Percentiles rank a stretch among this genome's conserved stretches.
Evolutionary conservation across 179 eudicot species (phyloP).

Genomic region (Silene vulgaris): DNA sequence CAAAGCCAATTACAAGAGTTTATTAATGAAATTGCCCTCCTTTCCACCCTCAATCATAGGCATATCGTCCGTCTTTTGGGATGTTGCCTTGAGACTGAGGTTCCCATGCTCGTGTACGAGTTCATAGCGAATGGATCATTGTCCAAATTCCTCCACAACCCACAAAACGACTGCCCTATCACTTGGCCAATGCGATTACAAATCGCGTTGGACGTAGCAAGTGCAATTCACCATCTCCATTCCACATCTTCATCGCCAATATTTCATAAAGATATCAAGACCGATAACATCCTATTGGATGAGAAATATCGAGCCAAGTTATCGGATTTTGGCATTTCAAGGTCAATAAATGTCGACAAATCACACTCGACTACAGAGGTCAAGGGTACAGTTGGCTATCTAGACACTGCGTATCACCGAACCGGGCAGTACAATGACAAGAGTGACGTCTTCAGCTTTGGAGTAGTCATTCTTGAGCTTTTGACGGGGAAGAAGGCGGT

Average conservation of each 20-base stretch:
- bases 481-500: conserved; percentile 44
- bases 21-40: conserved; percentile 47
- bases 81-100: conserved; percentile 51
- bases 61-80: conserved; percentile 51
- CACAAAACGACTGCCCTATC: conserved; percentile 29
- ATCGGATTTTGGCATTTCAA: conserved; percentile 38
- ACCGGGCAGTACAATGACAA: conserved; percentile 37
- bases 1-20: conserved; percentile 36
- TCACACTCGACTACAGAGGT: conserved; percentile 38
- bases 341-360: conserved; percentile 32
- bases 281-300: conserved; percentile 38
- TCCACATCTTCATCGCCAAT: conserved; percentile 28
- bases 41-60: conserved; percentile 48
- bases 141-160: conserved; percentile 32
- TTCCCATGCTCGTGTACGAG: conserved; percentile 48
- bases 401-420: conserved; percentile 38
- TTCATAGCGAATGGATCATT: conserved; percentile 44
- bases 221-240: conserved; percentile 35
- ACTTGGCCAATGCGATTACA: conserved; percentile 39
- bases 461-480: conserved; percentile 53
- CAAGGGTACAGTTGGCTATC: conserved; percentile 37
- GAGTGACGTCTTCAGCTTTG: conserved; percentile 49
- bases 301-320: conserved; percentile 36
- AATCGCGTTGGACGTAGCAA: conserved; percentile 33
- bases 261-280: conserved; percentile 39